Conservation (phyloP, 768 basidiomycete species). For the Pleurotus tuber-regium region DNA sequence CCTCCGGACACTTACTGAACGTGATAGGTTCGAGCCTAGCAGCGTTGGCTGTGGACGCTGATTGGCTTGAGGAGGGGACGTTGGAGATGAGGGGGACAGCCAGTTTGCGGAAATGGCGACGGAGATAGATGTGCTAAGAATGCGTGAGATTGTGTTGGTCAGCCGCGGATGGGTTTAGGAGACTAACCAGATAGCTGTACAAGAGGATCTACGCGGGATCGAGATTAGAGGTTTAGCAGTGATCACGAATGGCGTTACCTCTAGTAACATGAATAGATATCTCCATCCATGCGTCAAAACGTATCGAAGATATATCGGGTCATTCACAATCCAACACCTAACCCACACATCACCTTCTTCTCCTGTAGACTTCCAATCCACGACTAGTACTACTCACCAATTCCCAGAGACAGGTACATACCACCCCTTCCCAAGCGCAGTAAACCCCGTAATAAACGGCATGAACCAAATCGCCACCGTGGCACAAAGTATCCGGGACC, state of each 20-base stretch:
- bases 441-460: neutral
- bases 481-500: neutral
- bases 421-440: neutral
- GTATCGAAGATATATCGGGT: neutral
- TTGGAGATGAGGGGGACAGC: conserved; percentile 2
- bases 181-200: neutral
- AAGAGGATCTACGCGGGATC: neutral
- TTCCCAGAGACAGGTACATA: neutral
- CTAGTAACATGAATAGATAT: conserved; percentile 1
- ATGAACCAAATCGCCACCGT: neutral
- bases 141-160: no score
- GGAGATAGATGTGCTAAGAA: neutral
- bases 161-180: neutral
- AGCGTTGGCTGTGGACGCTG: neutral
- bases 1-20: neutral
- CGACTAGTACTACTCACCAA: neutral
- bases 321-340: neutral
- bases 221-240: neutral
- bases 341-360: no score
- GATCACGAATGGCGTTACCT: neutral
- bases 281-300: conserved; percentile 1
- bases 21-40: neutral
- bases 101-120: conserved; percentile 1
- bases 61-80: neutral
- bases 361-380: no score